phyloP scores from a whole-genome alignment of 352 stramenopile genomes.

The Thalassiosira mediterranea region DNA sequence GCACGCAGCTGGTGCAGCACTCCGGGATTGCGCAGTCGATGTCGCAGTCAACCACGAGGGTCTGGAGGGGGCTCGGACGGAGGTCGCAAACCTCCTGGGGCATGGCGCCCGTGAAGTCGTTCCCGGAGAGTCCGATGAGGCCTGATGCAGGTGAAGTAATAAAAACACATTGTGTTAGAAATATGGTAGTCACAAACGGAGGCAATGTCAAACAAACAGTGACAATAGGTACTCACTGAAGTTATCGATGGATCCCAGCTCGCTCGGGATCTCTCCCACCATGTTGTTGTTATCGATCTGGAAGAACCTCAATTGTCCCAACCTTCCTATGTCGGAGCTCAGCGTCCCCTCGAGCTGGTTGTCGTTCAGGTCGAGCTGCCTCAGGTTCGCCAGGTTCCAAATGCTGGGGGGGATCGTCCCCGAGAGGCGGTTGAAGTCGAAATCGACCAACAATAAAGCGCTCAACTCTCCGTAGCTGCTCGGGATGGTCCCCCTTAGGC shows the following conservation, averaged over 20 bases:
- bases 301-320: conserved; percentile 61
- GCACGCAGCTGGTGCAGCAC: conserved; percentile 31
- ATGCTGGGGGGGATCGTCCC: conserved; percentile 16
- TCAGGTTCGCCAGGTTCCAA: conserved; percentile 7
- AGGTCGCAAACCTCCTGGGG: conserved; percentile 44
- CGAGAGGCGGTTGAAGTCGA: conserved; percentile 16
- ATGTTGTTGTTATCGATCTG: conserved; percentile 71
- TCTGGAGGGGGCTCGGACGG: conserved; percentile 31
- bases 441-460: neutral
- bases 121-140: conserved; percentile 53
- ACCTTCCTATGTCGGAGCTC: conserved; percentile 38
- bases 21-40: conserved; percentile 32
- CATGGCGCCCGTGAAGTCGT: conserved; percentile 61
- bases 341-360: conserved; percentile 43
- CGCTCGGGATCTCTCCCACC: conserved; percentile 49
- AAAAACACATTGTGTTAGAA: too few relatives aligned
- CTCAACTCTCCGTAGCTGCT: neutral
- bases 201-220: too few relatives aligned
- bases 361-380: conserved; percentile 27
- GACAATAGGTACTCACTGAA: conserved; percentile 44
- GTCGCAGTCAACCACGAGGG: conserved; percentile 29
- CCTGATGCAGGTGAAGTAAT: too few relatives aligned
- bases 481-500: neutral
- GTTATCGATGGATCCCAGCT: conserved; percentile 40
- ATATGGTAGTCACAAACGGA: too few relatives aligned